Evolutionary conservation across 768 basidiomycete species (phyloP), one percentile per base, ranked within the genome.

Genomic region (Hygrocybe coccinea): DNA sequence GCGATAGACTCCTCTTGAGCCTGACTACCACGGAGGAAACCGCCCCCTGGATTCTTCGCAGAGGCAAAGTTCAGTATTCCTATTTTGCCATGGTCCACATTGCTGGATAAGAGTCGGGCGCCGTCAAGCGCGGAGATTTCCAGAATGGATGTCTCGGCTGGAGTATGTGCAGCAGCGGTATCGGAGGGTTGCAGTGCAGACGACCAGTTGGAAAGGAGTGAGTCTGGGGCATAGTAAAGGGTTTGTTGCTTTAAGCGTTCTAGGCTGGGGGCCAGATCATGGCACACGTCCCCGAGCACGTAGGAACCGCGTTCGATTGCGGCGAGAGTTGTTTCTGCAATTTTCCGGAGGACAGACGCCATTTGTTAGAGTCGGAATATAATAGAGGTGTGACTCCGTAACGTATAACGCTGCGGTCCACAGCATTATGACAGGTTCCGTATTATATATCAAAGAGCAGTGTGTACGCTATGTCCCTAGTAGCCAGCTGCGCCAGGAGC

Each of bases 401-500:
- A n/a, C n/a, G n/a, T n/a, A n/a, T n/a, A n/a, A n/a, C n/a, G n/a
- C n/a, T n/a, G n/a, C n/a, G n/a, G n/a, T n/a, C n/a, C n/a, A n/a
- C n/a, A n/a, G n/a, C n/a, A n/a, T n/a, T n/a, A n/a, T n/a, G n/a
- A n/a, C n/a, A n/a, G n/a, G n/a, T n/a, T n/a, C n/a, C n/a, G n/a
- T n/a, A n/a, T n/a, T n/a, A n/a, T n/a, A n/a, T n/a, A n/a, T n/a
- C n/a, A n/a, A n/a, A n/a, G n/a, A n/a, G n/a, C n/a, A n/a, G n/a
- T 29, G 8, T 29, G 29, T 8, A 29, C 29, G 29, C 29, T 29
- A 29, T 4, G 4, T 29, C 29, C 29, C 52, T 79, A 98, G 73
- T 97, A 97, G 10, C 95, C 95, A 50, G 81, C 90, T 34, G 95
- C 95, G 25, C 95, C 95, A 33, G 95, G 95, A 34, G 95, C 95